These are phyloP conservation scores for Dothideomycetidae sp. DNA, from an alignment of 2,329 filamentous ascomycete genomes.

Conservation along the genomic window DNA sequence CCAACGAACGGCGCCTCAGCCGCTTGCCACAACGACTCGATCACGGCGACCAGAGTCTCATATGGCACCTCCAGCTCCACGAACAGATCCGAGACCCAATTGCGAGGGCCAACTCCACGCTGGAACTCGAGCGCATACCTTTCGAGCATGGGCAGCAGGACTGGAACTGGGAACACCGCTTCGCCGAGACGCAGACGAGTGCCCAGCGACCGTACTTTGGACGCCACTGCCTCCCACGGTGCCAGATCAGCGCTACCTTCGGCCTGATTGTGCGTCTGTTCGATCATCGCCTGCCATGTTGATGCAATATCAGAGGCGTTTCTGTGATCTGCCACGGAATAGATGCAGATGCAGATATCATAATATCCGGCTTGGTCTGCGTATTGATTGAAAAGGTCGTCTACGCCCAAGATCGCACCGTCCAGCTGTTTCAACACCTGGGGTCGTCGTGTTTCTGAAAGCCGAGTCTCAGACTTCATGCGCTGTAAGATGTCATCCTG, in stretches of 20 bases:
- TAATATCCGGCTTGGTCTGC: slow-evolving; percentile 86
- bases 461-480: slow-evolving; percentile 56
- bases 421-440: slow-evolving; percentile 57
- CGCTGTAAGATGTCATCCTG: slow-evolving; percentile 82
- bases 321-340: slow-evolving; percentile 80
- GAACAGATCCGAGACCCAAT: slow-evolving; percentile 53
- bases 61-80: slow-evolving; percentile 47
- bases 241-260: slow-evolving; percentile 32
- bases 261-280: slow-evolving; percentile 44
- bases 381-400: slow-evolving; percentile 85
- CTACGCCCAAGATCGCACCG: slow-evolving; percentile 62
- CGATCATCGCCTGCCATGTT: slow-evolving; percentile 74
- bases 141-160: slow-evolving; percentile 42
- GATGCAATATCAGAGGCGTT: slow-evolving; percentile 69
- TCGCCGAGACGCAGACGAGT: slow-evolving; percentile 30
- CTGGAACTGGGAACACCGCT: slow-evolving; percentile 22
- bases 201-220: slow-evolving; percentile 44
- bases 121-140: slow-evolving; percentile 38
- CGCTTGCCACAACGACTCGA: slow-evolving; percentile 54
- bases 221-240: slow-evolving; percentile 57
- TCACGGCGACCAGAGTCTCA: slow-evolving; percentile 45
- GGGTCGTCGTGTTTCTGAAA: slow-evolving; percentile 47
- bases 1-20: slow-evolving; percentile 52
- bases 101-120: slow-evolving; percentile 32
- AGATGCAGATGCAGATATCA: slow-evolving; percentile 85